These are phyloP conservation scores for Suillus subluteus DNA, from an alignment of 768 basidiomycete species.

Conservation along the genomic window DNA sequence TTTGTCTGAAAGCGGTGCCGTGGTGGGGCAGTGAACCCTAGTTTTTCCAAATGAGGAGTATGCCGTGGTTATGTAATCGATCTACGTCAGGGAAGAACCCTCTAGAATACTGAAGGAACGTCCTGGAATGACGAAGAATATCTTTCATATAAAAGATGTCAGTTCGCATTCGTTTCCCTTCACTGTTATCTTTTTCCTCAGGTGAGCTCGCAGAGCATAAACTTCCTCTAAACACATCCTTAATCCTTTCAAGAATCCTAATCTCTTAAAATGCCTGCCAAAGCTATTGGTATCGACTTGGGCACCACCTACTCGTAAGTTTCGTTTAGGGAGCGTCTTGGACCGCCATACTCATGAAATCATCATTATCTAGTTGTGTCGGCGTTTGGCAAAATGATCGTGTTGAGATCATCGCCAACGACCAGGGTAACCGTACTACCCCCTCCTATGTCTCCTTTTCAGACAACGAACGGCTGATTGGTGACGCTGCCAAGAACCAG, in stretches of 20 bases:
- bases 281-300: conserved; percentile 90
- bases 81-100: conserved; percentile 34
- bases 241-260: neutral
- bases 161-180: conserved; percentile 5
- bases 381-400: conserved; percentile 99
- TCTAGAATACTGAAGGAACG: conserved; percentile 38
- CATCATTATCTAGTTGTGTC: conserved; percentile 71
- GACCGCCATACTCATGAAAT: conserved; percentile 12
- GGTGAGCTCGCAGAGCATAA: conserved; percentile 23
- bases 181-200: conserved; percentile 19
- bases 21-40: neutral
- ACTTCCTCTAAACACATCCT: neutral
- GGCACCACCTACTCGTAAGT: conserved; percentile 92
- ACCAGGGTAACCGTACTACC: conserved; percentile 94
- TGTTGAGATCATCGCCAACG: conserved; percentile 97
- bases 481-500: conserved; percentile 99
- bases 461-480: conserved; percentile 94
- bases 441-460: conserved; percentile 97
- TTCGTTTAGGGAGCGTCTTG: neutral
- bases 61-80: conserved; percentile 36
- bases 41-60: conserved; percentile 7
- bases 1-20: neutral
- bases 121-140: conserved; percentile 38
- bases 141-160: conserved; percentile 33
- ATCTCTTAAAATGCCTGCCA: conserved; percentile 37